A percentile compares a stretch with the other conserved stretches of the same genome.
These are phyloP conservation scores for Sugiyamaella smithiae DNA, from an alignment of 805 yeast genomes.

Conservation along the genomic window DNA sequence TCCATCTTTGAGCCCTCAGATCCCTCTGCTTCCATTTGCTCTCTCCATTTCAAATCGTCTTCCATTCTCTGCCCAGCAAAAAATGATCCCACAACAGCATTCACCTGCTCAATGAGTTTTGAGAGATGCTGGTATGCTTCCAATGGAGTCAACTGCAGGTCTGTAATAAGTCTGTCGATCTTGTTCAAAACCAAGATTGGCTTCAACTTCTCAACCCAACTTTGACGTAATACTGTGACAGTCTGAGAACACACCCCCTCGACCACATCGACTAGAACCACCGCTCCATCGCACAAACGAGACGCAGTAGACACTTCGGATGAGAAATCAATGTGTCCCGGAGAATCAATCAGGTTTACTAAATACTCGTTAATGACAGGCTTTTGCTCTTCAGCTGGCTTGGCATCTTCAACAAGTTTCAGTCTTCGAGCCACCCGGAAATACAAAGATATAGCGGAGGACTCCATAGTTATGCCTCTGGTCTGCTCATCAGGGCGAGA, in stretches of 20 bases:
- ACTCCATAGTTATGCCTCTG: slow-evolving; percentile 97
- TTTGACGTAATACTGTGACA: slow-evolving; percentile 87
- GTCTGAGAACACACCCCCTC: slow-evolving; percentile 99
- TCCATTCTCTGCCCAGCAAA: slow-evolving; percentile 91
- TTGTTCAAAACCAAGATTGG: slow-evolving; percentile 89
- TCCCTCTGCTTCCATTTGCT: slow-evolving; percentile 45
- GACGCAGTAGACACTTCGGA: slow-evolving; percentile 97
- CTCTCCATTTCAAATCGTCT: slow-evolving; percentile 60
- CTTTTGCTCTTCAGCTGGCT: slow-evolving; percentile 10
- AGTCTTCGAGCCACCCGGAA: slow-evolving; percentile 59
- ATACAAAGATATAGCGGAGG: slow-evolving; percentile 91
- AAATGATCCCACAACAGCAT: slow-evolving; percentile 90
- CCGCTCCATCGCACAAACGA: slow-evolving; percentile 94
- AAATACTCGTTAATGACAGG: slow-evolving; percentile 64
- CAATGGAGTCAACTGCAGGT: slow-evolving; percentile 72
- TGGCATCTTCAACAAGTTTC: slow-evolving; percentile 15
- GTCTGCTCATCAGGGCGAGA: slow-evolving; percentile 94
- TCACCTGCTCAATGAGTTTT: slow-evolving; percentile 85
- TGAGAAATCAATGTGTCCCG: slow-evolving; percentile 98
- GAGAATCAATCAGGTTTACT: slow-evolving; percentile 92
- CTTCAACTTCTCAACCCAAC: slow-evolving; percentile 89
- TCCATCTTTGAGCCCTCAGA: slow-evolving; percentile 40
- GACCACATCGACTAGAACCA: slow-evolving; percentile 91
- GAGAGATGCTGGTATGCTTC: slow-evolving; percentile 84
- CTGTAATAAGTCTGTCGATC: slow-evolving; percentile 80